Conservation (phyloP, 768 basidiomycete species). For the Tricholoma matsutake region DNA sequence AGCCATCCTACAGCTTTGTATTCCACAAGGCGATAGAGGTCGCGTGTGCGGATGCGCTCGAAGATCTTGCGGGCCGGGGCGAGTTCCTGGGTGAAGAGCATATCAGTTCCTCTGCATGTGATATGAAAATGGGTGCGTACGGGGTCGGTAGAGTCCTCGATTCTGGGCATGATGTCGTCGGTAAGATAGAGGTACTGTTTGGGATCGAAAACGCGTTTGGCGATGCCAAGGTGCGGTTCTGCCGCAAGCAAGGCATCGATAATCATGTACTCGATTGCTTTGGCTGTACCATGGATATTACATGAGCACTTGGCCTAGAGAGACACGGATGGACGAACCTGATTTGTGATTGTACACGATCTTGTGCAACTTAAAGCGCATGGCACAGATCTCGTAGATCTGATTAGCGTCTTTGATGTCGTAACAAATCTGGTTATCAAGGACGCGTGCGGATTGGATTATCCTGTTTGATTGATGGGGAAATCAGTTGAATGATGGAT, state of each 20-base stretch:
- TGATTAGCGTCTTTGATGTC: constrained; percentile 79
- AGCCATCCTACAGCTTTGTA: constrained; percentile 50
- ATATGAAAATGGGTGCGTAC: constrained; percentile 31
- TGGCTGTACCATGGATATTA: constrained; percentile 42
- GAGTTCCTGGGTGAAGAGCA: constrained; percentile 50
- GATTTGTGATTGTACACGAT: constrained; percentile 82
- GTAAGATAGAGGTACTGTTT: constrained; percentile 62
- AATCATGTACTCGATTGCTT: constrained; percentile 83
- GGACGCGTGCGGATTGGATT: constrained; percentile 70
- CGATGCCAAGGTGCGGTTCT: constrained; percentile 61
- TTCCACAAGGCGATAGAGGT: constrained; percentile 71
- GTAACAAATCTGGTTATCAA: constrained; percentile 74
- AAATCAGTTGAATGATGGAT: not conserved
- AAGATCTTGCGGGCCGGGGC: constrained; percentile 56
- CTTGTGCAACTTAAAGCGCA: constrained; percentile 80
- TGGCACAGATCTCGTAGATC: constrained; percentile 70
- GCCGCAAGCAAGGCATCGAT: constrained; percentile 70
- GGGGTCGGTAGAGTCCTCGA: constrained; percentile 51
- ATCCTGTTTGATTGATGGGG: constrained; percentile 41
- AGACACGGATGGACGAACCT: constrained; percentile 33
- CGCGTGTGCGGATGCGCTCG: constrained; percentile 55
- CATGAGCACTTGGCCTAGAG: too few species aligned
- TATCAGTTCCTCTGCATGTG: not conserved
- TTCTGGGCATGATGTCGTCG: constrained; percentile 59
- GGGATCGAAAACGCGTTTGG: constrained; percentile 52